A percentile compares a stretch with the other conserved stretches of the same genome.
Conservation (phyloP, 192 early-diverging fungal species). For the Coemansia sp. region DNA sequence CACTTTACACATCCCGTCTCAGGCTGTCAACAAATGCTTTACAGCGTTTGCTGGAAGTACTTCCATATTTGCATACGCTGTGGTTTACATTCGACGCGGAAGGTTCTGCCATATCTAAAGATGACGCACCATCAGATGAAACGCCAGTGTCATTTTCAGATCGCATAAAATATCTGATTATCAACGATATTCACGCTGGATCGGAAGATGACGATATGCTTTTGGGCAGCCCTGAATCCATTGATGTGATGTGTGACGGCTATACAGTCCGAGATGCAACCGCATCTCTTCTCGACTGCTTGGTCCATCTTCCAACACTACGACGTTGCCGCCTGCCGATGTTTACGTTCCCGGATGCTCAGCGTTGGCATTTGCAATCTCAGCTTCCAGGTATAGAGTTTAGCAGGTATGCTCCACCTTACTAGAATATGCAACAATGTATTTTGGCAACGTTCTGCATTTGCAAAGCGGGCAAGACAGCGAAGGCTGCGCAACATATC, state of each 20-base stretch:
- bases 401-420: slow-evolving; percentile 45
- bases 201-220: not conserved
- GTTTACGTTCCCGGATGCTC: slow-evolving; percentile 46
- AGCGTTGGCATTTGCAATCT: slow-evolving; percentile 28
- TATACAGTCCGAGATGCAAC: not conserved
- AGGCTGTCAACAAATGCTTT: slow-evolving; percentile 15
- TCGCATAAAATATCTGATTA: slow-evolving; percentile 34
- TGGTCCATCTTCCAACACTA: slow-evolving; percentile 24
- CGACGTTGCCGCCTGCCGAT: slow-evolving; percentile 45
- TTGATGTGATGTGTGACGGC: not conserved
- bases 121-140: not conserved
- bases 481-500: too few relatives aligned
- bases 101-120: too few relatives aligned
- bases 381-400: slow-evolving; percentile 32
- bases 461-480: too few relatives aligned
- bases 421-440: slow-evolving; percentile 1
- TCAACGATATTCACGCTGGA: slow-evolving; percentile 20
- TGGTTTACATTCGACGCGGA: slow-evolving; percentile 44
- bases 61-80: slow-evolving; percentile 40
- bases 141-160: not conserved
- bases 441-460: too few relatives aligned
- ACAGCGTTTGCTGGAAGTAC: slow-evolving; percentile 17
- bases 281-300: slow-evolving; percentile 16
- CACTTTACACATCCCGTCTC: slow-evolving; percentile 41
- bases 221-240: not conserved